Percentiles rank a stretch among this genome's conserved stretches.
Conservation (phyloP, 441 rosid species). For the Populus hybrid region DNA sequence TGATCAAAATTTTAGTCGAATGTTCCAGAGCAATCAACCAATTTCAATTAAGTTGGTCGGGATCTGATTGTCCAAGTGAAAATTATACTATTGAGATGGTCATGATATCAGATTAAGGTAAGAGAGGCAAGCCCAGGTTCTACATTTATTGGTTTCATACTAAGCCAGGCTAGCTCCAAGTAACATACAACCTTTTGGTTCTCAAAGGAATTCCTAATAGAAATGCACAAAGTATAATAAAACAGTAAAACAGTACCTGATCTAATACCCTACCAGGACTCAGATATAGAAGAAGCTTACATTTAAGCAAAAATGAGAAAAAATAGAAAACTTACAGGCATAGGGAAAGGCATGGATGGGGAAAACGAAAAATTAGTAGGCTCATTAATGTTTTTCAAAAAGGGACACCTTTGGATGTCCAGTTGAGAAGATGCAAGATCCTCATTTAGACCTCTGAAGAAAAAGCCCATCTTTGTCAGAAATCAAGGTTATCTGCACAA, state of each 20-base stretch:
- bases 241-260: background rate
- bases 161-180: background rate
- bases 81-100: background rate
- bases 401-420: constrained; percentile 66
- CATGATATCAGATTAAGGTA: background rate
- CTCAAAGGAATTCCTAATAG: background rate
- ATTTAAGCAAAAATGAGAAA: background rate
- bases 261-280: background rate
- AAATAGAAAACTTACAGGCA: constrained; percentile 37
- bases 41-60: background rate
- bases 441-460: constrained; percentile 38
- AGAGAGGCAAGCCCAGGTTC: background rate
- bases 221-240: background rate
- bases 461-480: constrained; percentile 34
- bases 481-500: constrained; percentile 30
- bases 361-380: constrained; percentile 73
- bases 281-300: background rate
- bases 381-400: constrained; percentile 76
- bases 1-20: background rate
- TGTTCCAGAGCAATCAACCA: background rate
- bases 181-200: background rate
- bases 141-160: background rate
- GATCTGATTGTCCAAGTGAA: background rate
- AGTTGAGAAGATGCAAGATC: constrained; percentile 42
- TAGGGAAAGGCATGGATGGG: constrained; percentile 47